Percentiles rank a stretch among this genome's conserved stretches.
Conservation (phyloP, 768 basidiomycete species). For the Dentipellis sp. region DNA sequence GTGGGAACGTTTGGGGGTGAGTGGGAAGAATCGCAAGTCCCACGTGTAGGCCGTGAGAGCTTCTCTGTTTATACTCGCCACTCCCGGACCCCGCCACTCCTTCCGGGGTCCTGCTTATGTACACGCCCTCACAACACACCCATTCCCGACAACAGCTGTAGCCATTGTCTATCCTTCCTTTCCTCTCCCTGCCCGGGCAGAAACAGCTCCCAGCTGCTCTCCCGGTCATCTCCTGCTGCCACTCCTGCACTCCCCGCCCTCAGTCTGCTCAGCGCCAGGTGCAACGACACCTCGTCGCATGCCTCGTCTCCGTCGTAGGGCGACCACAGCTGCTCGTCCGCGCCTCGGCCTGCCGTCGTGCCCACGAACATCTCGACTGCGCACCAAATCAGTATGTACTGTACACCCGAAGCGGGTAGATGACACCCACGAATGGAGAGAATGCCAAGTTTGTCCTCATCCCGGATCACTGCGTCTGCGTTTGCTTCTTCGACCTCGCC, state of each 20-base stretch:
- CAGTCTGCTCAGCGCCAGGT: slow-evolving; percentile 7
- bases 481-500: slow-evolving; percentile 24
- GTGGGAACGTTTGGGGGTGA: slow-evolving; percentile 36
- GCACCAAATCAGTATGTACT: background rate
- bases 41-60: slow-evolving; percentile 20
- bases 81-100: slow-evolving; percentile 15
- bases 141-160: background rate
- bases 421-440: slow-evolving; percentile 32
- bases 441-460: slow-evolving; percentile 43
- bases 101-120: slow-evolving; percentile 19
- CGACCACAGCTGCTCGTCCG: slow-evolving; percentile 9
- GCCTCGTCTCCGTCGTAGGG: slow-evolving; percentile 11
- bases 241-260: background rate
- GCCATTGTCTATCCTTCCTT: background rate
- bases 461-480: slow-evolving; percentile 27
- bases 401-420: background rate
- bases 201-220: slow-evolving; percentile 15
- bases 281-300: slow-evolving; percentile 14
- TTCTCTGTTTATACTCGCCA: slow-evolving; percentile 20
- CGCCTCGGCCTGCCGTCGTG: background rate
- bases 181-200: slow-evolving; percentile 4
- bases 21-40: slow-evolving; percentile 35
- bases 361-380: slow-evolving; percentile 9
- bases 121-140: slow-evolving; percentile 1
- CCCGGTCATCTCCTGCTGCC: background rate